Base-by-base conservation (phyloP, 345 rosid species). In the Lepidium didymum region DNA sequence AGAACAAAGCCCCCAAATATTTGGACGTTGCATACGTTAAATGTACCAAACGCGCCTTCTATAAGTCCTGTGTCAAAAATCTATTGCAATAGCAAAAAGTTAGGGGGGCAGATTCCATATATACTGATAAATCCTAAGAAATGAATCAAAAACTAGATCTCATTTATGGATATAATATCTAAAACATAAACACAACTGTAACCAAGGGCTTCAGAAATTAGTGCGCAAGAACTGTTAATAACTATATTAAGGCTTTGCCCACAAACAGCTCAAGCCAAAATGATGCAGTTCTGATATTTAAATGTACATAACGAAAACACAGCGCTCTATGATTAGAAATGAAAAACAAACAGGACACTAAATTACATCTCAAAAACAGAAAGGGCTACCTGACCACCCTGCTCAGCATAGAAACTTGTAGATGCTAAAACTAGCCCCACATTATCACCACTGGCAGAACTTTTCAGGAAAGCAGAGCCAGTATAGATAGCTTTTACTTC, bases 351-450 rank as follows among this genome's bases (percentile, higher is more conserved):
- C n/a, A 43, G 47, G 4, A 16, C 46, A 51, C 11, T 19, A 63
- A 47, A 67, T 11, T 56, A 43, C 54, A 37, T 41, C 43, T 59
- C 29, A 65, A 15, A 41, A 15, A 41, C 34, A 11, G 43, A 61
- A 16, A 15, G 18, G 19, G 44, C 52, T 84, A 94, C 97, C 99
- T 94, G 99, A 72, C 99, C 99, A 79, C 99, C 99, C 86, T 91
- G 99, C 83, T 94, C 97, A 25, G 99, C 96, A 75, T 94, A 94
- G 84, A 94, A 94, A 70, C 87, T 83, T 13, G 96, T 86, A 27
- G 96, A 87, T 29, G 81, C 87, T 79, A 91, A 70, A 56, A 94
- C 85, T 27, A 94, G 64, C 61, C 96, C 96, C 74, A 87, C 85
- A 33, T 89, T 96, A 71, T 63, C 53, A 6, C 76, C 84, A 78